phyloP scores from a whole-genome alignment of 1,284 basidiomycete species.

The Apiotrichum brassicae region DNA sequence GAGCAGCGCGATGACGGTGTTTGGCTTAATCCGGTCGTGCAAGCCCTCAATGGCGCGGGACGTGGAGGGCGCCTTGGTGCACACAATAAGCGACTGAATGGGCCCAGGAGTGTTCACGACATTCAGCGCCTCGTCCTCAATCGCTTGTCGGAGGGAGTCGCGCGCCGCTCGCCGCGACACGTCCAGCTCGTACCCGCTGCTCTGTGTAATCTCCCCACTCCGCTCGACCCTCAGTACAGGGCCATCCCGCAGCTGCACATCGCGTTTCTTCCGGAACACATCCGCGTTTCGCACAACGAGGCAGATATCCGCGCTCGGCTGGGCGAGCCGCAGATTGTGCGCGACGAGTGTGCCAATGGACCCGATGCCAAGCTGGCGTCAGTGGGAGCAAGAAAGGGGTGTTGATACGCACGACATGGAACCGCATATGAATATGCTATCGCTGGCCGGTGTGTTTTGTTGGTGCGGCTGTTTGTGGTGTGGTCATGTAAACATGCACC shows the following conservation, averaged over 20 bases:
- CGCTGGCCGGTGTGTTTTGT: too few relatives aligned
- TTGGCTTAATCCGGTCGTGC: conserved; percentile 57
- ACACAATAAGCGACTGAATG: conserved; percentile 71
- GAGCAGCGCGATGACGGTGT: conserved; percentile 78
- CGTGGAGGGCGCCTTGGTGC: conserved; percentile 70
- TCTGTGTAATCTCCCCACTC: conserved; percentile 7
- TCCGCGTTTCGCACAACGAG: conserved; percentile 56
- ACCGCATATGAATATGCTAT: conserved; percentile 25
- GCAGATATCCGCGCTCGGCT: conserved; percentile 54
- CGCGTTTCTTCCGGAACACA: not conserved
- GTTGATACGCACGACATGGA: conserved; percentile 36
- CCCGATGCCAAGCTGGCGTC: conserved; percentile 59
- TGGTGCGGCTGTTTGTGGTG: too few relatives aligned
- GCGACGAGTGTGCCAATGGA: conserved; percentile 74
- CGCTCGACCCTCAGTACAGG: conserved; percentile 7
- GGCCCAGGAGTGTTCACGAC: conserved; percentile 1
- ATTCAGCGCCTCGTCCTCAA: not conserved
- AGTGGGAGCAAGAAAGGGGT: not conserved
- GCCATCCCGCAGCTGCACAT: not conserved
- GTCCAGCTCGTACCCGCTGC: conserved; percentile 25
- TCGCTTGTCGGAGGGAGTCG: not conserved
- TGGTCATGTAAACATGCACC: too few relatives aligned
- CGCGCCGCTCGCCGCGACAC: not conserved
- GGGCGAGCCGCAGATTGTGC: conserved; percentile 62
- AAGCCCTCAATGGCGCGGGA: conserved; percentile 57